These are phyloP conservation scores for Coemansia sp. DNA, from an alignment of 192 early-diverging fungal species.

Conservation along the genomic window DNA sequence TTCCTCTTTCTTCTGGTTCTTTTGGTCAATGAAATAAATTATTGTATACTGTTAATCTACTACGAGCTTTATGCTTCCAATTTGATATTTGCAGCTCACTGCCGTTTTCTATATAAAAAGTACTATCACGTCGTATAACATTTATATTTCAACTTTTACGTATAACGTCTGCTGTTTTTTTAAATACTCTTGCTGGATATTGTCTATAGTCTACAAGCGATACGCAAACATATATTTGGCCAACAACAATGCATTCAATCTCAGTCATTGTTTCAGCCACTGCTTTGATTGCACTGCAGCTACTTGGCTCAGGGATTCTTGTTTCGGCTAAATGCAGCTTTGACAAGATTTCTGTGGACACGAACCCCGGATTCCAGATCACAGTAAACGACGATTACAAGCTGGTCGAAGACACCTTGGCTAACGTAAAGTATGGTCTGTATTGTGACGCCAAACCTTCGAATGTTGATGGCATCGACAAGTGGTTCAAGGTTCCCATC, in stretches of 20 bases:
- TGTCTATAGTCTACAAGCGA: too few species aligned
- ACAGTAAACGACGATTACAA: slow-evolving; percentile 48
- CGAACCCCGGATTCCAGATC: slow-evolving; percentile 45
- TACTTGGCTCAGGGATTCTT: slow-evolving; percentile 1
- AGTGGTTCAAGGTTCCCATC: slow-evolving; percentile 52
- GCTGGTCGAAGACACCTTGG: slow-evolving; percentile 33
- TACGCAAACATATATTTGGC: slow-evolving; percentile 12
- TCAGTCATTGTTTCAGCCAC: slow-evolving; percentile 2
- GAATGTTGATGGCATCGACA: slow-evolving; percentile 27
- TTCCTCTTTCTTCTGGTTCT: too few species aligned
- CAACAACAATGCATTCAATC: slow-evolving; percentile 16
- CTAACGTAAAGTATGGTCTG: slow-evolving; percentile 37
- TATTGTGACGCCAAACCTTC: slow-evolving; percentile 44
- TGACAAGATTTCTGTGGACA: slow-evolving; percentile 22
- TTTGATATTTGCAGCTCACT: too few species aligned
- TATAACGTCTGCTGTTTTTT: too few species aligned
- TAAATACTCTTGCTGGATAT: too few species aligned
- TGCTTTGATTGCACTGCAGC: slow-evolving; percentile 5
- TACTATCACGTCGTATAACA: too few species aligned
- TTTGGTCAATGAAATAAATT: too few species aligned
- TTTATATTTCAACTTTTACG: too few species aligned
- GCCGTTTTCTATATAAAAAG: too few species aligned
- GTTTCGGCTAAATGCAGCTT: slow-evolving; percentile 29
- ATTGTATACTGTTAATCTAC: too few species aligned
- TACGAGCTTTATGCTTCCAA: too few species aligned